phyloP scores from a whole-genome alignment of 352 stramenopile species.

The Globisporangium heterothallicum region DNA sequence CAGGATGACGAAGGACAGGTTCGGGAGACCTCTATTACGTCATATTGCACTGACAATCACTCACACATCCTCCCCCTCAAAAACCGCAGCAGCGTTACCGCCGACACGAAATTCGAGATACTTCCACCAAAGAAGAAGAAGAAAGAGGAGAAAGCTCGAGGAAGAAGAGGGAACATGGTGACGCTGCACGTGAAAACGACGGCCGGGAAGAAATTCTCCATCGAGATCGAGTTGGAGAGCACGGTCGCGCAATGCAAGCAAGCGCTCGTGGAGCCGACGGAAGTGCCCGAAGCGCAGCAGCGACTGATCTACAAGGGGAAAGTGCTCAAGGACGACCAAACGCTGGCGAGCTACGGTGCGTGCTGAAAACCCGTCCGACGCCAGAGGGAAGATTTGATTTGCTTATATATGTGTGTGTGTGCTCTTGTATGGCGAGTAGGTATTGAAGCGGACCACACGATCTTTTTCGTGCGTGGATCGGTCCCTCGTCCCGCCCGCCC shows the following conservation, averaged over 20 bases:
- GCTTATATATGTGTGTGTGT: background rate
- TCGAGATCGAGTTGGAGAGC: slow-evolving; percentile 65
- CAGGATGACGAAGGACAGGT: background rate
- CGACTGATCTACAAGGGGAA: slow-evolving; percentile 89
- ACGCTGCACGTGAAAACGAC: slow-evolving; percentile 82
- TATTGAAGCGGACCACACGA: slow-evolving; percentile 72
- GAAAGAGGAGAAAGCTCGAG: background rate
- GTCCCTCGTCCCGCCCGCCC: slow-evolving; percentile 21
- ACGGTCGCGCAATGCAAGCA: slow-evolving; percentile 79
- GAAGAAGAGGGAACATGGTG: no score
- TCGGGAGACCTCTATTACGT: background rate
- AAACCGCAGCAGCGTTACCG: no score
- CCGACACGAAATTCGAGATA: background rate
- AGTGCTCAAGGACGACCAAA: slow-evolving; percentile 87
- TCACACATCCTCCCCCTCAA: background rate
- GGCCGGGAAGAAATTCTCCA: slow-evolving; percentile 67
- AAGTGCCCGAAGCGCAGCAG: slow-evolving; percentile 72
- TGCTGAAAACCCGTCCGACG: no score
- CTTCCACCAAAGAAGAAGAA: background rate
- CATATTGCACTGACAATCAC: background rate
- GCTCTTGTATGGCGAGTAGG: slow-evolving; percentile 20
- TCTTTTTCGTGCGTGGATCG: slow-evolving; percentile 83
- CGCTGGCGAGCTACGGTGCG: slow-evolving; percentile 75
- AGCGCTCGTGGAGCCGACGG: slow-evolving; percentile 56
- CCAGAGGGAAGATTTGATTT: background rate